These are phyloP conservation scores for Microstegium vimineum DNA, from an alignment of 176 grass and related monocot species.

Conservation along the genomic window DNA sequence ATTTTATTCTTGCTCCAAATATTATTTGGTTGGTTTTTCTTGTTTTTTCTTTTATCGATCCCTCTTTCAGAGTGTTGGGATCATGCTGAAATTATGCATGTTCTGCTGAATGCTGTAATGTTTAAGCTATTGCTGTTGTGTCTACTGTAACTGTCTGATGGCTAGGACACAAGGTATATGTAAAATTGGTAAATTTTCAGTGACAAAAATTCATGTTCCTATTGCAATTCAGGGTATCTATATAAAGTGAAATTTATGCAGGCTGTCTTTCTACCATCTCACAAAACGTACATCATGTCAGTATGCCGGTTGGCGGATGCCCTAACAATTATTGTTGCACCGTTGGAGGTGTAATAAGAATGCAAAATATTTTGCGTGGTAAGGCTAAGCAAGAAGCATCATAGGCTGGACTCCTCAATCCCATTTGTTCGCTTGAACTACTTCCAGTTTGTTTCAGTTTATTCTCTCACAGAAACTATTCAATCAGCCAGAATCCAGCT, in stretches of 20 bases:
- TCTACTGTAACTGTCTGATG: neutral
- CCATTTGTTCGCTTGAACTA: too few species aligned
- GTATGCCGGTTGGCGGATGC: neutral
- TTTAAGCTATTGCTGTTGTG: neutral
- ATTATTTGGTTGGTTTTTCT: neutral
- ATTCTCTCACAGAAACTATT: too few species aligned
- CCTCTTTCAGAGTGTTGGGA: neutral
- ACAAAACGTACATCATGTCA: neutral
- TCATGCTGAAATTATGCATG: neutral
- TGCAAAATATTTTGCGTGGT: neutral
- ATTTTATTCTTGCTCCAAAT: neutral
- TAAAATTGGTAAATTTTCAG: neutral
- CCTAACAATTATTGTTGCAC: neutral
- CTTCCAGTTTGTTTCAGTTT: too few species aligned
- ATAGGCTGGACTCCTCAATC: neutral
- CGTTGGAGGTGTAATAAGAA: neutral
- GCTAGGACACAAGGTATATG: neutral
- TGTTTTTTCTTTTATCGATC: neutral
- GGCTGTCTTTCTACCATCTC: neutral
- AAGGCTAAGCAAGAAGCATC: neutral
- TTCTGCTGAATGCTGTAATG: neutral
- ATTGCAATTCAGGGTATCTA: neutral
- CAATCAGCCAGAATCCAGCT: too few species aligned
- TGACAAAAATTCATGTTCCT: neutral
- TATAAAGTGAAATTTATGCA: neutral